phyloP scores from a whole-genome alignment of 2,329 filamentous ascomycete genomes.

The Pleoardoris graminearum region DNA sequence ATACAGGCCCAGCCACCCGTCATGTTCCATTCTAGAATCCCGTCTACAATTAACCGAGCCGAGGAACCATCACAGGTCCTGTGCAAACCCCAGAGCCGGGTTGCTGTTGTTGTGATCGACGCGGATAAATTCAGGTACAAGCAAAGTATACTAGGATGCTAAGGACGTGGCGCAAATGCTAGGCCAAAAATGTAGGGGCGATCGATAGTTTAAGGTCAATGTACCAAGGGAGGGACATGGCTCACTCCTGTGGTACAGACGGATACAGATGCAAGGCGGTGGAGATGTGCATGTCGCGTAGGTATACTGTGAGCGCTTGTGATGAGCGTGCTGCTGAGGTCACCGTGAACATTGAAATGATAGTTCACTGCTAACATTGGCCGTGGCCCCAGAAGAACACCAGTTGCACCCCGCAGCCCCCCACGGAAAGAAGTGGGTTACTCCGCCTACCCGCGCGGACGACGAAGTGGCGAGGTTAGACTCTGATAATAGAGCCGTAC shows the following conservation, averaged over 20 bases:
- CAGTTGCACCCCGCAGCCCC: constrained; percentile 2
- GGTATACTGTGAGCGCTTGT: no score
- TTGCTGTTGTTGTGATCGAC: constrained; percentile 14
- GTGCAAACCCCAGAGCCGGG: constrained; percentile 17
- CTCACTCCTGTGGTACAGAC: no score
- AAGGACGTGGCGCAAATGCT: background rate
- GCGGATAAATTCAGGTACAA: constrained; percentile 26
- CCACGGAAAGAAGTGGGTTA: constrained; percentile 1
- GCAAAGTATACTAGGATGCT: constrained; percentile 4
- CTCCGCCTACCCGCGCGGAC: constrained; percentile 10
- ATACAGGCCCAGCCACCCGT: constrained; percentile 14
- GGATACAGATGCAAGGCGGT: no score
- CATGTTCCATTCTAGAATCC: constrained; percentile 13
- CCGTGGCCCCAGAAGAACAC: no score
- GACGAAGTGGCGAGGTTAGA: constrained; percentile 7
- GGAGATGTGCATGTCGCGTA: no score
- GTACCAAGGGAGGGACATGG: no score
- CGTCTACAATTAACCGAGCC: constrained; percentile 22
- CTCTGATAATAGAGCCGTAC: constrained; percentile 2
- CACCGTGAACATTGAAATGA: no score
- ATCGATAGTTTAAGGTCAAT: no score
- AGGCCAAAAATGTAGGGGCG: background rate
- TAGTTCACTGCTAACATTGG: no score
- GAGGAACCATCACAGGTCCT: constrained; percentile 6
- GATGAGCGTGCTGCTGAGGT: no score